phyloP scores from a whole-genome alignment of 2,329 filamentous ascomycete genomes.

The Pseudopithomyces maydicus region DNA sequence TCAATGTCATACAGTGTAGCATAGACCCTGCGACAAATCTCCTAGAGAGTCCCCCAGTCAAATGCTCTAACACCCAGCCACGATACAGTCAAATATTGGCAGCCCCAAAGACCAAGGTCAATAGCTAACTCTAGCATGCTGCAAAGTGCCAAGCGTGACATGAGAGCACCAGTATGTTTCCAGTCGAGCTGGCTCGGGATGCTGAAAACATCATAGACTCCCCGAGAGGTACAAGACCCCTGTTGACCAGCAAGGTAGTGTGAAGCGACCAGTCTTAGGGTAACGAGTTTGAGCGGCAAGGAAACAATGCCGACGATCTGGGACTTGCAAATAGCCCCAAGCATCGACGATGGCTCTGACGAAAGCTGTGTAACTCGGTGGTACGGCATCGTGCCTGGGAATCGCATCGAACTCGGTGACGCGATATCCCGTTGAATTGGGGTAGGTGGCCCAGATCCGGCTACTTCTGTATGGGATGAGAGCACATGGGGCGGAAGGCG shows the following conservation, averaged over 20 bases:
- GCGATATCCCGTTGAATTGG: conserved; percentile 12
- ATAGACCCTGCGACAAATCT: not conserved
- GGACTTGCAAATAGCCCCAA: conserved; percentile 36
- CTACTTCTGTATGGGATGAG: conserved; percentile 33
- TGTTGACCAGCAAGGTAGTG: conserved; percentile 29
- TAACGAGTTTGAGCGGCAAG: conserved; percentile 37
- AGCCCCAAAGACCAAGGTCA: conserved; percentile 41
- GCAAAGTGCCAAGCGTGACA: conserved; percentile 41
- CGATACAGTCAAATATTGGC: conserved; percentile 36
- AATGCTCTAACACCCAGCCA: conserved; percentile 35
- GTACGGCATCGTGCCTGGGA: conserved; percentile 14
- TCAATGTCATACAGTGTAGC: not conserved
- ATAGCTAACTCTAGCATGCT: conserved; percentile 37
- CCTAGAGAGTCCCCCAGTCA: conserved; percentile 42
- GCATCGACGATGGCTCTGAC: conserved; percentile 37
- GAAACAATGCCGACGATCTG: conserved; percentile 37
- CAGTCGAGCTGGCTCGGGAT: conserved; percentile 17
- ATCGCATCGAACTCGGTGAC: conserved; percentile 8
- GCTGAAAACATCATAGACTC: conserved; percentile 15
- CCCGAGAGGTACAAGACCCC: conserved; percentile 6
- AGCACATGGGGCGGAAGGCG: conserved; percentile 40
- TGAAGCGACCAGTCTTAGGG: conserved; percentile 36
- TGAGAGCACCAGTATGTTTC: conserved; percentile 25
- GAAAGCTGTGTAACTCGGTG: conserved; percentile 46
- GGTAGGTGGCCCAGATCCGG: conserved; percentile 15